phyloP scores from a whole-genome alignment of 345 rosid genomes.

The Gossypium raimondii region DNA sequence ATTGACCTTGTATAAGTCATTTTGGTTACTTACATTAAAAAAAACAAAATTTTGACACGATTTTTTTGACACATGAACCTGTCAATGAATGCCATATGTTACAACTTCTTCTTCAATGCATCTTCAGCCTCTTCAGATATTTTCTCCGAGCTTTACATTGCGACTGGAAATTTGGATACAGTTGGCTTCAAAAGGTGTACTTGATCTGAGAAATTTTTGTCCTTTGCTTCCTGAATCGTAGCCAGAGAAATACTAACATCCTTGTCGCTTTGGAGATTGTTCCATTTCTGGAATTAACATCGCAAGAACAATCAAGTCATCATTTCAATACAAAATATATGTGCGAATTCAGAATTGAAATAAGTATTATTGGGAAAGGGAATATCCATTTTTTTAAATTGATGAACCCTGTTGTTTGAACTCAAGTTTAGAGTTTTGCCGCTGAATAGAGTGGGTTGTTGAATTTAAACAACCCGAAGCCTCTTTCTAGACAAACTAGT shows the following conservation, averaged over 20 bases:
- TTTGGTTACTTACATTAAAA: no score
- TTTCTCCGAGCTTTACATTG: conserved; percentile 45
- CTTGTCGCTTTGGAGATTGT: conserved; percentile 16
- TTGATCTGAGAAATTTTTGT: conserved; percentile 80
- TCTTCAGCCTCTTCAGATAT: conserved; percentile 50
- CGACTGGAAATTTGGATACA: conserved; percentile 61
- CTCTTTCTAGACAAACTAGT: neutral
- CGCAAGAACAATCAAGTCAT: neutral
- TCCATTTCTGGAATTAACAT: neutral
- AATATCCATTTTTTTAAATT: neutral
- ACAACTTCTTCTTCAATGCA: conserved; percentile 42
- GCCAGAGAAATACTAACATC: conserved; percentile 55
- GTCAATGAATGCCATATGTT: no score
- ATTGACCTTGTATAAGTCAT: no score
- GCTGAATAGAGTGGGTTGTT: no score
- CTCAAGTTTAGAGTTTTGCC: neutral
- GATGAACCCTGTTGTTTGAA: neutral
- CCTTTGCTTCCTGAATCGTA: conserved; percentile 84
- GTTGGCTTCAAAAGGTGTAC: conserved; percentile 76
- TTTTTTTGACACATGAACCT: no score
- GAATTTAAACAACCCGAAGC: neutral
- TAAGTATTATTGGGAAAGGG: neutral
- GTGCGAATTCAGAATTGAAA: neutral
- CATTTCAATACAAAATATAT: neutral
- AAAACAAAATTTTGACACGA: accelerated